Conservation (phyloP, 768 basidiomycete species). For the Steccherinum ochraceum region DNA sequence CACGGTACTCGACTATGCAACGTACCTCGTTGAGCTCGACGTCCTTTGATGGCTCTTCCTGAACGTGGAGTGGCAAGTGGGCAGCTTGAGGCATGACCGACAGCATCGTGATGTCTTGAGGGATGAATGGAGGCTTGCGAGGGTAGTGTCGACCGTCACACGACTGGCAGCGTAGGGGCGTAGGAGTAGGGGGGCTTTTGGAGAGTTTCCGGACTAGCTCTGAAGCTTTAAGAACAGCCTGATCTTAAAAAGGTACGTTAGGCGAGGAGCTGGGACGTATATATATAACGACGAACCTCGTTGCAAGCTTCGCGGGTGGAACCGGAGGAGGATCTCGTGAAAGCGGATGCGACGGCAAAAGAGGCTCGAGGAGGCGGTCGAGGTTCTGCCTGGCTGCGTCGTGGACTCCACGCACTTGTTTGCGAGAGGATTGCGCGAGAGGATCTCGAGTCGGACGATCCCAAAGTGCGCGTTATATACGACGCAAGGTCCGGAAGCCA, state of each 20-base stretch:
- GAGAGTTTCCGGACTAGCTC: too few relatives aligned
- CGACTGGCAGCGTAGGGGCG: too few relatives aligned
- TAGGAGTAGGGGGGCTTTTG: constrained; percentile 7
- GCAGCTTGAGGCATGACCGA: constrained; percentile 23
- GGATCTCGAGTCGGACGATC: too few relatives aligned
- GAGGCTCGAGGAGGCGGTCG: not conserved
- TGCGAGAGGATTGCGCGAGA: not conserved
- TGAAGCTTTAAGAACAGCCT: too few relatives aligned
- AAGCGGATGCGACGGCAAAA: constrained; percentile 14
- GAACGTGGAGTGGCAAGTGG: constrained; percentile 20
- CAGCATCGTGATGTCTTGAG: constrained; percentile 21
- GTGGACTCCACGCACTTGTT: not conserved
- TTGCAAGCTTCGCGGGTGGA: constrained; percentile 22
- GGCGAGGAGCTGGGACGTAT: constrained; percentile 5
- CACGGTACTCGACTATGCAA: constrained; percentile 5
- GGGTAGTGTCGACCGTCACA: constrained; percentile 2
- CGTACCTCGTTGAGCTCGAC: constrained; percentile 33
- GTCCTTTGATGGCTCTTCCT: constrained; percentile 15
- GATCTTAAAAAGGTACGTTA: not conserved
- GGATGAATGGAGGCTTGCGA: constrained; percentile 3
- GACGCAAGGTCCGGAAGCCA: too few relatives aligned
- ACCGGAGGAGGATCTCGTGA: constrained; percentile 18
- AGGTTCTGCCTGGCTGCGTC: not conserved
- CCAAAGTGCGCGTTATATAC: too few relatives aligned
- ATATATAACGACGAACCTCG: constrained; percentile 15